Evolutionary conservation across 768 basidiomycete genomes (phyloP), one percentile per base, ranked within the genome.

Genomic region (Suillus decipiens): DNA sequence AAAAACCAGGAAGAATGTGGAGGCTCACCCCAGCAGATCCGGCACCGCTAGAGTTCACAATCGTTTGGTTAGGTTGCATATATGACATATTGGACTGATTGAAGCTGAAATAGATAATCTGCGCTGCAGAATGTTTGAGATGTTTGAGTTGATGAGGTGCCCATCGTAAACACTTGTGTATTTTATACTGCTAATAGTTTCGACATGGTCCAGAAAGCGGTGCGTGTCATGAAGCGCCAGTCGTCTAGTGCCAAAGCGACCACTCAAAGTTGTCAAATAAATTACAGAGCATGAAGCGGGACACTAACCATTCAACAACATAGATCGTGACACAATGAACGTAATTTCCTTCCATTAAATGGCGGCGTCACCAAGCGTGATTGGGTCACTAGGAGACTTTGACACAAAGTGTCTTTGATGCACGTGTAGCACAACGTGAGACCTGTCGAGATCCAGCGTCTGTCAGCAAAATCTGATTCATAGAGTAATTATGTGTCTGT

Each of bases 1-100:
- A 34, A n/a, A 24, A 58, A 3, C 6, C 2, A 2, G 28, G 43
- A n/a, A 34, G 24, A n/a, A 39, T 7, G 7, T 31, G 28, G 17
- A 17, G 34, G 42, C 65, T 45, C 28, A 68, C 67, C 28, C 31
- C n/a, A 19, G 28, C 4, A 17, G 65, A 59, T 11, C 67, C 67
- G 24, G 65, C 56, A 19, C 65, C 61, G 33, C 34, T 28, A 55
- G 61, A 36, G 66, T 62, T 41, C 14, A 64, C 2, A 34, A 62
- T 60, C 5, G 61, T 22, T 43, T 42, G 58, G n/a, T n/a, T 28
- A 7, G 67, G 67, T 5, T 60, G 56, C 22, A 66, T 12, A 42
- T 61, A 68, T 8, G 61, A 17, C 64, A 67, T 67, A 24, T 2
- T 19, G 11, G 34, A 45, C 3, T 56, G 12, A 57, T 24, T 19